phyloP scores from a whole-genome alignment of 75 land plant species.

The Cryptomeria japonica region DNA sequence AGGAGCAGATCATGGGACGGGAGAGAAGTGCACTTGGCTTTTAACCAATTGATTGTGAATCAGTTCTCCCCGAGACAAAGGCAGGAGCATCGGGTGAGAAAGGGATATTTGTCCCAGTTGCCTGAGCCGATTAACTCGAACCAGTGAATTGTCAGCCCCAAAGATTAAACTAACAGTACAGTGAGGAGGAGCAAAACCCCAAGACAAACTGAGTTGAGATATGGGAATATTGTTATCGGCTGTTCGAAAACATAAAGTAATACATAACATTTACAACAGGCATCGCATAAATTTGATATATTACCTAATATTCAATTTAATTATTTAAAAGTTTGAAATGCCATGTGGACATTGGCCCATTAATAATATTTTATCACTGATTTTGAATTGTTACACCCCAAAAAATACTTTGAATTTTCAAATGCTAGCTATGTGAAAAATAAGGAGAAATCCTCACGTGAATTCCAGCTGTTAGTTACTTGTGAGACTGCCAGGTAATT shows the following conservation, averaged over 20 bases:
- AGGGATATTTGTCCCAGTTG: no score
- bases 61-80: no score
- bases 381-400: no score
- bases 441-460: not conserved
- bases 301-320: not conserved
- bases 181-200: not conserved
- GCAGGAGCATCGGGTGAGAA: no score
- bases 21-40: no score
- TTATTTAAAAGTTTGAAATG: not conserved
- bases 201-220: not conserved
- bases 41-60: no score
- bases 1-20: no score
- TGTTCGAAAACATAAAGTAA: not conserved
- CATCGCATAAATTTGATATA: not conserved
- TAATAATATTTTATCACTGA: not conserved
- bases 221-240: not conserved
- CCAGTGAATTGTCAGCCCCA: no score
- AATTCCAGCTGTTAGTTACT: not conserved
- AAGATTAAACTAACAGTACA: not conserved
- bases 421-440: not conserved
- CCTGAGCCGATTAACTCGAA: no score
- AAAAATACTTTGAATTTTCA: no score
- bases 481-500: no score
- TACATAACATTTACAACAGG: not conserved
- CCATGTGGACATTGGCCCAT: not conserved